Evolutionary conservation across 2,329 filamentous ascomycete species (phyloP).

Genomic region (Diaporthe citriasiana): DNA sequence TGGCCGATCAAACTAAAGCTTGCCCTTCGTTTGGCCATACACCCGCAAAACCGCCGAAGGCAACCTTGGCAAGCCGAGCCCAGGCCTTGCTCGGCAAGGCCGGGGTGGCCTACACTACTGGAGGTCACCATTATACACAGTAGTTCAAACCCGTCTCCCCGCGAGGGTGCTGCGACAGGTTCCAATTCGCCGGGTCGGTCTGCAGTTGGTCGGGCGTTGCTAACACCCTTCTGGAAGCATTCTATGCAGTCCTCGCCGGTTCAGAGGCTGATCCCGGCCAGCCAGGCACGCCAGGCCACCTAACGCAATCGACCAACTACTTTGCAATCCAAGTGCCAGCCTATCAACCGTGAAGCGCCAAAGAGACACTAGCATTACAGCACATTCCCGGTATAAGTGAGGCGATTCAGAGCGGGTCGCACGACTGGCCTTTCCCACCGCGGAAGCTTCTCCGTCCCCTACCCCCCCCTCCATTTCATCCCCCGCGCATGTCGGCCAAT

Average conservation of each 20-base stretch:
- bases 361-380: neutral
- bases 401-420: conserved; percentile 15
- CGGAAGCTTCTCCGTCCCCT: conserved; percentile 27
- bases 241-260: neutral
- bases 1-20: conserved; percentile 12
- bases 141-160: conserved; percentile 2
- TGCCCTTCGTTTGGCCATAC: conserved; percentile 27
- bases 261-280: neutral
- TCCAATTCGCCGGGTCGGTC: conserved; percentile 30
- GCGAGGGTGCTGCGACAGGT: conserved; percentile 3
- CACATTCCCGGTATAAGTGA: conserved; percentile 4
- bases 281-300: too few relatives aligned
- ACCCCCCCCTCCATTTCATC: neutral
- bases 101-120: conserved; percentile 1
- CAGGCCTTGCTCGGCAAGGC: conserved; percentile 14
- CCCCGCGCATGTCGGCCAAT: neutral
- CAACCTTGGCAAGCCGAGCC: conserved; percentile 26
- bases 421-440: conserved; percentile 22
- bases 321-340: neutral
- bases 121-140: conserved; percentile 1
- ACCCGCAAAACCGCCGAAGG: conserved; percentile 27
- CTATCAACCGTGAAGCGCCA: neutral
- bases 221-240: conserved; percentile 26
- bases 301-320: too few relatives aligned
- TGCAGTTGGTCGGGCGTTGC: conserved; percentile 18